Conservation (phyloP, 2,329 filamentous ascomycete genomes). For the Diplocarpon mali region DNA sequence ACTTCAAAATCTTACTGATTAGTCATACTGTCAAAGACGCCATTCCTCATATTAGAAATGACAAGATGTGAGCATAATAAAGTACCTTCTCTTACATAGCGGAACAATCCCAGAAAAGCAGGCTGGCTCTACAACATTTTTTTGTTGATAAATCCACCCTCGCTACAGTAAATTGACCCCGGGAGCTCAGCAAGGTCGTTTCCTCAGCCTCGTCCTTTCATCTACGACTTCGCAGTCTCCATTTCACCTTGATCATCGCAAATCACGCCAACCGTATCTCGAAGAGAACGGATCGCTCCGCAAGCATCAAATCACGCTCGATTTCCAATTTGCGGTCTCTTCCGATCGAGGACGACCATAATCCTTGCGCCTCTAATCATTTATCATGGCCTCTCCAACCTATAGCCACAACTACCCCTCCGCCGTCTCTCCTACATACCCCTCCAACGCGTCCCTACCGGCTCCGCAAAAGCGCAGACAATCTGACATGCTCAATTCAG, state of each 20-base stretch:
- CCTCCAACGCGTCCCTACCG: conserved; percentile 39
- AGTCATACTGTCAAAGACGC: too few relatives aligned
- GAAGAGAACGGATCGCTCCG: too few relatives aligned
- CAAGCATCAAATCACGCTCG: too few relatives aligned
- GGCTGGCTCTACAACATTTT: too few relatives aligned
- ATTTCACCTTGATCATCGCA: too few relatives aligned
- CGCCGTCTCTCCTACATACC: conserved; percentile 42
- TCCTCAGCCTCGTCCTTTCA: not conserved
- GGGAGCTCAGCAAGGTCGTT: not conserved
- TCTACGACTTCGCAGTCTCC: not conserved
- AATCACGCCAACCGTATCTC: too few relatives aligned
- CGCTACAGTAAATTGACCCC: not conserved
- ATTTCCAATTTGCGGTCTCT: not conserved
- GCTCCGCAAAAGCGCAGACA: conserved; percentile 54
- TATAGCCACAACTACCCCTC: conserved; percentile 18
- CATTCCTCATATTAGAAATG: too few relatives aligned
- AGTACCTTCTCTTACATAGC: too few relatives aligned
- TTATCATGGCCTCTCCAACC: conserved; percentile 24
- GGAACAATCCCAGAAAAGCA: too few relatives aligned
- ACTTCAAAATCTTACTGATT: too few relatives aligned
- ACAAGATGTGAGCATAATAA: too few relatives aligned
- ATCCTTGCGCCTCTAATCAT: not conserved
- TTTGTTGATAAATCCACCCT: too few relatives aligned
- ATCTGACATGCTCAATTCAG: conserved; percentile 39
- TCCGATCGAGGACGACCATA: not conserved